Conservation (phyloP, 495 filamentous ascomycete species). For the Thozetella sp. region DNA sequence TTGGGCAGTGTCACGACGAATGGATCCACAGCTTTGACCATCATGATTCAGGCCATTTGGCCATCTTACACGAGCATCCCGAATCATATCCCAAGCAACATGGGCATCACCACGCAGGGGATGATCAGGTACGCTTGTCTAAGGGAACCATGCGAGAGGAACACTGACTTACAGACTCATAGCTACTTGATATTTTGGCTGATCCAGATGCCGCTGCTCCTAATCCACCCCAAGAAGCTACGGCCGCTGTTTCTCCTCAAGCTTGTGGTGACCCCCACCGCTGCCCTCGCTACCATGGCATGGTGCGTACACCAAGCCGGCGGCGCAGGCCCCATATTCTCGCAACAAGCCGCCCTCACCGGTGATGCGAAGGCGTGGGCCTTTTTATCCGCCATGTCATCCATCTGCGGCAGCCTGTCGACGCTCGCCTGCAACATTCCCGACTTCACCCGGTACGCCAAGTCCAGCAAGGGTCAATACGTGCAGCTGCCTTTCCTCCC, state of each 20-base stretch:
- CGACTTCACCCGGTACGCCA: too few species aligned
- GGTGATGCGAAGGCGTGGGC: too few species aligned
- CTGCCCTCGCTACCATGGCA: background rate
- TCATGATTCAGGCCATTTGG: background rate
- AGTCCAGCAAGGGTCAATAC: background rate
- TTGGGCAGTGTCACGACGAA: background rate
- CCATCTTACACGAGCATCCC: background rate
- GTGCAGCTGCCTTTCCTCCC: background rate
- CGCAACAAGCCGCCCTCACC: too few species aligned
- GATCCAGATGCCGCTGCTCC: background rate
- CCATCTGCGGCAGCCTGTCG: too few species aligned
- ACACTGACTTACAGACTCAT: too few species aligned
- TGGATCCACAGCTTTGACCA: background rate
- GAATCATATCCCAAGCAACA: background rate
- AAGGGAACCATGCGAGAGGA: too few species aligned
- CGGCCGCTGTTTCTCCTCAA: background rate
- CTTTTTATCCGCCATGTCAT: too few species aligned
- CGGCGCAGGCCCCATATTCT: too few species aligned
- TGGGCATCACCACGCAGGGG: background rate
- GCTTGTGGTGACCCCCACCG: background rate
- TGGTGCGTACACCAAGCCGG: background rate
- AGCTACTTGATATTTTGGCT: background rate
- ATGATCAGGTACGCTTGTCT: too few species aligned
- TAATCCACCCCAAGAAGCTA: background rate
- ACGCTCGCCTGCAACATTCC: too few species aligned